A percentile compares a stretch with the other conserved stretches of the same genome.
Evolutionary conservation across 441 rosid genomes (phyloP).

Genomic region (Brassica balearica): DNA sequence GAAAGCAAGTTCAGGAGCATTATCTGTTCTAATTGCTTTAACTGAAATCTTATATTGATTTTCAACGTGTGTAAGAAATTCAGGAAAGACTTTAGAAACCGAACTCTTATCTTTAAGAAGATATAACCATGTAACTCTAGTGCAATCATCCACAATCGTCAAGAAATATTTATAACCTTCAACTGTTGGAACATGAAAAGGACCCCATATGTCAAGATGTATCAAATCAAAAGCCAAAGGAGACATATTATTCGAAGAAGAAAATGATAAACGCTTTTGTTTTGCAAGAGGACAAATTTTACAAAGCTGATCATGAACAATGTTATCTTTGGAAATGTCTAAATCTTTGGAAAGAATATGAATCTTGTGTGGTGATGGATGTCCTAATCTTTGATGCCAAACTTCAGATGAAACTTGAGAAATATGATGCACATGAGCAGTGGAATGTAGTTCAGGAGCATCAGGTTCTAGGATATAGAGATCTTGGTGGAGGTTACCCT

Average conservation of each 20-base stretch:
- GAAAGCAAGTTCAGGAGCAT: not conserved
- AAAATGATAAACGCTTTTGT: not conserved
- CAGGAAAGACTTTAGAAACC: not conserved
- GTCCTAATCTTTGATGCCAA: not conserved
- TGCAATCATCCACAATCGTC: not conserved
- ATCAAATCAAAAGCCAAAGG: not conserved
- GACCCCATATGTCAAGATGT: not conserved
- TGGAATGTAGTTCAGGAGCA: too few species aligned
- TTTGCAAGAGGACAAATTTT: not conserved
- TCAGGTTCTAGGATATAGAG: not conserved
- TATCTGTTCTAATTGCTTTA: not conserved
- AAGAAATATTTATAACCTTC: not conserved
- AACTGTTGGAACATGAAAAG: not conserved
- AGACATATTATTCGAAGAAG: too few species aligned
- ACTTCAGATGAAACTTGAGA: not conserved
- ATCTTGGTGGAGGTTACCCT: not conserved
- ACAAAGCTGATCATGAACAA: too few species aligned
- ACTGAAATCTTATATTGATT: not conserved
- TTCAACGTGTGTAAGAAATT: not conserved
- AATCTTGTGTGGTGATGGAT: not conserved
- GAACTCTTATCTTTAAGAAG: not conserved
- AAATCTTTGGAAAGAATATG: not conserved
- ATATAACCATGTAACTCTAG: not conserved
- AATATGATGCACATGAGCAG: too few species aligned
- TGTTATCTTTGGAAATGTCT: too few species aligned